Evolutionary conservation across 1,139 yeast species (phyloP), one percentile per base, ranked within the genome.

Genomic region (Kluyveromyces sp.): DNA sequence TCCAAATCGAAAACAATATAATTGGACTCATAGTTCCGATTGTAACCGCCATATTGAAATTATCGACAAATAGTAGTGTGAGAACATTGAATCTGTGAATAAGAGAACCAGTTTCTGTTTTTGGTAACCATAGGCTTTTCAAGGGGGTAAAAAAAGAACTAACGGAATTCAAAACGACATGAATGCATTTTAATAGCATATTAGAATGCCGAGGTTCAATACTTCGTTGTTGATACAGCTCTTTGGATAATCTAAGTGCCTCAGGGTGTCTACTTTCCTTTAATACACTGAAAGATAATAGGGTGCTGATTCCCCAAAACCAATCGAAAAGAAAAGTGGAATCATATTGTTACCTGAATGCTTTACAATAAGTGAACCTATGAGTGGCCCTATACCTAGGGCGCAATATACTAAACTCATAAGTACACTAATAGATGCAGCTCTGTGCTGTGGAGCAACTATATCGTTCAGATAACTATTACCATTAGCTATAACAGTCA

Each of bases 391-490:
- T 7, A 72, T 30, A 3, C 80, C 75, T 48, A 74, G 60, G 1
- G 83, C 81, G 3, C 71, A 64, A 51, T 74, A 78, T 44, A 79
- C 57, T 26, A 72, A 63, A 4, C 84, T 81, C 52, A 71, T 66
- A 32, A 74, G 62, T 21, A 73, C 56, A 3, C 84, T 83, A 50
- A 81, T 67, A 2, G 72, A 64, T 45, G 71, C 70, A n/a, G 76
- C 70, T 47, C 85, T 63, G 41, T 74, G 69, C 27, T 65, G 66
- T 1, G 78, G 71, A 25, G 71, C 74, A 10, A 74, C 77, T 28
- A 80, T 73, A 60, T 81, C 87, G 27, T 77, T 67, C 27, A 79
- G 64, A 54, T 81, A 81, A 49, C 83, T 75, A 55, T 75, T 76
- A 4, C 73, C 66, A 34, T 76, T 63, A 1, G 81, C 72, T 15